Percentiles rank a stretch among this genome's conserved stretches.
phyloP scores from a whole-genome alignment of 2,329 filamentous ascomycete genomes.

The Pseudomassariella vexata region DNA sequence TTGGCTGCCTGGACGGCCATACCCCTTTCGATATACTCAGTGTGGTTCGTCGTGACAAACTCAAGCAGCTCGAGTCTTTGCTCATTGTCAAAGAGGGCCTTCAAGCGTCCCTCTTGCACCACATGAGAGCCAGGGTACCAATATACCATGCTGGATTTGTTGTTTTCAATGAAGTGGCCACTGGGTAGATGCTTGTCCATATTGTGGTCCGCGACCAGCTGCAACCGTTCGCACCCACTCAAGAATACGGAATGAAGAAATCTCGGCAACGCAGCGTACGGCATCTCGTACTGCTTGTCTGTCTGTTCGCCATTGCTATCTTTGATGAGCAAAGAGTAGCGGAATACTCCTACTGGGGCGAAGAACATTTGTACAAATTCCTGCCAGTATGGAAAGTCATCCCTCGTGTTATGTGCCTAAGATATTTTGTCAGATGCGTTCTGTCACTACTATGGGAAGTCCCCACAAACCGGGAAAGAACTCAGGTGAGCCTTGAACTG shows the following conservation, averaged over 20 bases:
- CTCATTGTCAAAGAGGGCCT: constrained; percentile 71
- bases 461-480: constrained; percentile 43
- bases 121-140: constrained; percentile 84
- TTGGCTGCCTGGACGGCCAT: constrained; percentile 56
- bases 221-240: constrained; percentile 78
- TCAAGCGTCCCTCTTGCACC: constrained; percentile 69
- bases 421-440: constrained; percentile 12
- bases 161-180: constrained; percentile 70
- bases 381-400: constrained; percentile 73
- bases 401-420: constrained; percentile 53
- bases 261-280: constrained; percentile 72
- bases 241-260: constrained; percentile 89
- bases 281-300: constrained; percentile 82
- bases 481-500: constrained; percentile 59
- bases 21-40: constrained; percentile 76
- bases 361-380: constrained; percentile 78
- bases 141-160: constrained; percentile 75
- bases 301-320: constrained; percentile 44
- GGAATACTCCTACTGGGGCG: constrained; percentile 68
- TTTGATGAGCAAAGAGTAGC: constrained; percentile 59
- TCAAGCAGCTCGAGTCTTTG: constrained; percentile 83
- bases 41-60: constrained; percentile 69
- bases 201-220: constrained; percentile 69
- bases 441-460: constrained; percentile 11
- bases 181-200: constrained; percentile 51